Evolutionary conservation across 2,329 filamentous ascomycete species (phyloP).

Genomic region (Fusarium tjaetaba): DNA sequence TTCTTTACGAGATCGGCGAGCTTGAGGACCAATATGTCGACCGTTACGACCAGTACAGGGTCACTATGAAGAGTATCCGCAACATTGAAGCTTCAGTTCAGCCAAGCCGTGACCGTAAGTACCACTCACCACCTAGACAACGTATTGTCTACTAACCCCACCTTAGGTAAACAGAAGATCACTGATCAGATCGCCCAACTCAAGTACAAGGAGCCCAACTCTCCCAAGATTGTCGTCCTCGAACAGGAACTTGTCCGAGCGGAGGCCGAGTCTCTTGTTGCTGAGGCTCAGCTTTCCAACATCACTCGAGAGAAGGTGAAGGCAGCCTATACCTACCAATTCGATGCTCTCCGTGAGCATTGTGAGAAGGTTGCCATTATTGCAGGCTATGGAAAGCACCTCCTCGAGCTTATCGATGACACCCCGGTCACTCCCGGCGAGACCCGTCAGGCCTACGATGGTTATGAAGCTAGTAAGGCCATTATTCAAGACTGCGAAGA

Average conservation of each 20-base stretch:
- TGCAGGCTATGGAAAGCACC: constrained; percentile 95
- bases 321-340: constrained; percentile 97
- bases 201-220: constrained; percentile 99
- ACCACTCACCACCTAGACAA: neutral
- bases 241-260: constrained; percentile 98
- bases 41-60: constrained; percentile 98
- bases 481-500: constrained; percentile 99
- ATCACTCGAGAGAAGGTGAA: constrained; percentile 99
- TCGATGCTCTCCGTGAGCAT: constrained; percentile 96
- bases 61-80: constrained; percentile 98
- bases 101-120: constrained; percentile 93
- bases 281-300: constrained; percentile 97
- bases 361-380: constrained; percentile 99
- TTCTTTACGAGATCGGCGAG: constrained; percentile 98
- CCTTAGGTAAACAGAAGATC: constrained; percentile 94
- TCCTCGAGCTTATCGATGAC: constrained; percentile 96
- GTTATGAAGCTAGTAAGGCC: constrained; percentile 97
- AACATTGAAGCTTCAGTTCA: constrained; percentile 99
- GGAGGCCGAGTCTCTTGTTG: constrained; percentile 98
- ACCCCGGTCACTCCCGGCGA: constrained; percentile 97
- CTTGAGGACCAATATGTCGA: constrained; percentile 98
- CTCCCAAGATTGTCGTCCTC: constrained; percentile 94
- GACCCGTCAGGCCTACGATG: constrained; percentile 94
- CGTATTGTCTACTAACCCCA: constrained; percentile 3
- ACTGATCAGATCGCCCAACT: constrained; percentile 98